phyloP scores from a whole-genome alignment of 257 asterid species.

The Cynanchum wilfordii region DNA sequence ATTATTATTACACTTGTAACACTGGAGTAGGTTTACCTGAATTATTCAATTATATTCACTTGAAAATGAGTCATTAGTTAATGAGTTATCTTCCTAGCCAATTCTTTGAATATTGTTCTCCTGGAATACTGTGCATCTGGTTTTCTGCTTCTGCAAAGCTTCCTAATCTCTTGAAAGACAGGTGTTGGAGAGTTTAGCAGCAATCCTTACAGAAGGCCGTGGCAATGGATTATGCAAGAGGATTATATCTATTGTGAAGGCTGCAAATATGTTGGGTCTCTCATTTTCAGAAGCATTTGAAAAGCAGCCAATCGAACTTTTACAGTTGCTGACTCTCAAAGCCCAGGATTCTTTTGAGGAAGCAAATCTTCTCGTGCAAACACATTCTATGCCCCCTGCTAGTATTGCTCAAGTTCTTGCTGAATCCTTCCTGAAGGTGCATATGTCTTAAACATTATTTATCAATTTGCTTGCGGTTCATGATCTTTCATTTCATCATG shows the following conservation, averaged over 20 bases:
- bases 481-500: not conserved
- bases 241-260: slow-evolving; percentile 78
- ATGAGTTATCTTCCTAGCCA: not conserved
- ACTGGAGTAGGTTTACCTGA: not conserved
- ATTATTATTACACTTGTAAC: not conserved
- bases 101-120: not conserved
- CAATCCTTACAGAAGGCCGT: slow-evolving; percentile 58
- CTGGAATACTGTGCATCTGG: not conserved
- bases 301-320: slow-evolving; percentile 85
- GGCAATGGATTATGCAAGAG: slow-evolving; percentile 81
- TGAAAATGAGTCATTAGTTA: too few species aligned
- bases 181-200: slow-evolving; percentile 72
- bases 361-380: slow-evolving; percentile 72
- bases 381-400: slow-evolving; percentile 89
- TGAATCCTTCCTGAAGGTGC: slow-evolving; percentile 90
- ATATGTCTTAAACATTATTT: not conserved
- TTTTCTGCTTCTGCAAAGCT: not conserved
- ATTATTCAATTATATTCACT: not conserved
- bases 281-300: slow-evolving; percentile 88
- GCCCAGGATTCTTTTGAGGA: slow-evolving; percentile 97
- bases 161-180: slow-evolving; percentile 17
- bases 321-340: slow-evolving; percentile 90
- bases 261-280: slow-evolving; percentile 87
- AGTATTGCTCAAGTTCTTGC: slow-evolving; percentile 97
- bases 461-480: not conserved